These are phyloP conservation scores for Melanogaster broomeanus DNA, from an alignment of 768 basidiomycete species.

Conservation along the genomic window DNA sequence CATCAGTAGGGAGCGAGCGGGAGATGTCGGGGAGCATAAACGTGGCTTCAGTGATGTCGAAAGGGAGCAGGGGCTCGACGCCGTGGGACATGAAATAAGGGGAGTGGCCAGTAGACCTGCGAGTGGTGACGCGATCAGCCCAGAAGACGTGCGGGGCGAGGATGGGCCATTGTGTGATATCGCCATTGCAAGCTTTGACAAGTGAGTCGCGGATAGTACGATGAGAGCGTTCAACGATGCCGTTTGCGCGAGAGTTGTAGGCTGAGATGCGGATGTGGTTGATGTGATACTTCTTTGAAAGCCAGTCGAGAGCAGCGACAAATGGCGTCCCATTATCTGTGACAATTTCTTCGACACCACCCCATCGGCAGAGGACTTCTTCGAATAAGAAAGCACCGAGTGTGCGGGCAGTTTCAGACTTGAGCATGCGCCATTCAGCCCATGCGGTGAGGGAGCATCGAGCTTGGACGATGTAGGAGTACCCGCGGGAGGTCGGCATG, in stretches of 20 bases:
- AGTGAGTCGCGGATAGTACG: conserved; percentile 35
- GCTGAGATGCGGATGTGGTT: conserved; percentile 40
- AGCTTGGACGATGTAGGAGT: conserved; percentile 38
- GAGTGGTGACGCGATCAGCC: conserved; percentile 33
- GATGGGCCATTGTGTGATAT: conserved; percentile 33
- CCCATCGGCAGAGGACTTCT: conserved; percentile 43
- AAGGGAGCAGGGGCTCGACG: conserved; percentile 24
- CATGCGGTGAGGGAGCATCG: conserved; percentile 34
- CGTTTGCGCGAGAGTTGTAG: conserved; percentile 46
- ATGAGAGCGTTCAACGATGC: conserved; percentile 35
- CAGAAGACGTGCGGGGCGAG: conserved; percentile 32
- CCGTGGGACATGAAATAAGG: conserved; percentile 25
- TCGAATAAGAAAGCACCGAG: conserved; percentile 37
- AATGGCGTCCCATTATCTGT: conserved; percentile 43
- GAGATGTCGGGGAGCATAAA: conserved; percentile 28
- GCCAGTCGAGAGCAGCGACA: conserved; percentile 21
- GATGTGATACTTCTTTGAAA: conserved; percentile 33
- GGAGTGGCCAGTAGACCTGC: conserved; percentile 18
- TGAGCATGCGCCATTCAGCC: conserved; percentile 32
- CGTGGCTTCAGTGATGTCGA: conserved; percentile 31
- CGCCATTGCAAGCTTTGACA: conserved; percentile 34
- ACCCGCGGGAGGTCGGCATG: conserved; percentile 36
- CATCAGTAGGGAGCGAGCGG: no score
- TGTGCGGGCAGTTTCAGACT: conserved; percentile 25
- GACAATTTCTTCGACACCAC: conserved; percentile 37